Evolutionary conservation across 1,139 yeast genomes (phyloP).

Genomic region (Nakaseomyces kungkrabaensis): DNA sequence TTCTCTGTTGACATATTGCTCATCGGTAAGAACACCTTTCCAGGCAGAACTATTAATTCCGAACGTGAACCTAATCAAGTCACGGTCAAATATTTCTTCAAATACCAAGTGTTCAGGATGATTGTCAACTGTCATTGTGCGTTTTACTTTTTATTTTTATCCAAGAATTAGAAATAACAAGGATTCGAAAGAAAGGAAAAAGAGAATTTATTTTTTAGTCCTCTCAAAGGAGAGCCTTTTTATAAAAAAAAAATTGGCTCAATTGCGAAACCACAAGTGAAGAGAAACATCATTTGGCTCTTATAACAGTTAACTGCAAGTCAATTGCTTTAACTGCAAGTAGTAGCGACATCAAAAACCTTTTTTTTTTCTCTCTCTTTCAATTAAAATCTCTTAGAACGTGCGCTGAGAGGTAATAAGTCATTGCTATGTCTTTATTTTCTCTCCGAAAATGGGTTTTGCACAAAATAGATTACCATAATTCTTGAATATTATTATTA

Average conservation of each 20-base stretch:
- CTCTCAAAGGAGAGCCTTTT: too few species aligned
- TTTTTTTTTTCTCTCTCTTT: not conserved
- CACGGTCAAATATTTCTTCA: constrained; percentile 30
- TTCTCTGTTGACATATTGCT: constrained; percentile 47
- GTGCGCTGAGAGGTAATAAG: not conserved
- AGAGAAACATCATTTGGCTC: not conserved
- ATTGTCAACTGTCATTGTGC: constrained; percentile 5
- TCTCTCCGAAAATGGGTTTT: not conserved
- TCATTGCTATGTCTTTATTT: too few species aligned
- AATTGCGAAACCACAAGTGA: too few species aligned
- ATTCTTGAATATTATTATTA: too few species aligned
- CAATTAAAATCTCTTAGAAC: not conserved
- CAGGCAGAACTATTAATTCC: constrained; percentile 42
- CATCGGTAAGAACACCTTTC: constrained; percentile 38
- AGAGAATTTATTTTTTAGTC: too few species aligned
- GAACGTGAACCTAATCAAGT: constrained; percentile 40
- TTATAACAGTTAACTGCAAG: not conserved
- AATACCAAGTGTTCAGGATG: constrained; percentile 8
- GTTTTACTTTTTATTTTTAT: not conserved
- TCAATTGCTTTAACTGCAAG: not conserved
- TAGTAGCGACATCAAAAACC: not conserved
- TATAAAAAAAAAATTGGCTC: too few species aligned
- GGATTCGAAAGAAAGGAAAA: too few species aligned
- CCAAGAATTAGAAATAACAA: not conserved
- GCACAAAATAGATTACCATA: too few species aligned